A percentile compares a stretch with the other conserved stretches of the same genome.
These are phyloP conservation scores for Flaveria ramosissima DNA, from an alignment of 129 eudicot species.

Conservation along the genomic window DNA sequence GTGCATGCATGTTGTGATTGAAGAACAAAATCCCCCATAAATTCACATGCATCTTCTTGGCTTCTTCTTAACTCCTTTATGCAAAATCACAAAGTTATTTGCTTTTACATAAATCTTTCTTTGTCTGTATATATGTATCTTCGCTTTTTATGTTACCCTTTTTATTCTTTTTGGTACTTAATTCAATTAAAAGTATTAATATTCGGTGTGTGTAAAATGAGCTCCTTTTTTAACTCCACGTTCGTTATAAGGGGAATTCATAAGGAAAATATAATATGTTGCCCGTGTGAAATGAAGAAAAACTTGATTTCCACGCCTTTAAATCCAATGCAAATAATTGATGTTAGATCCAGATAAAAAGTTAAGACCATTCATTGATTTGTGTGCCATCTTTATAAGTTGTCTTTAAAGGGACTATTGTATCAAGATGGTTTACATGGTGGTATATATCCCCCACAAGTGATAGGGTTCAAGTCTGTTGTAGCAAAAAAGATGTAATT, in stretches of 20 bases:
- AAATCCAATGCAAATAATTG: background rate
- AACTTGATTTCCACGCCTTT: slow-evolving; percentile 9
- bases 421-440: too few species aligned
- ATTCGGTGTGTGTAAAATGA: slow-evolving; percentile 2
- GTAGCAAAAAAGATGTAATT: too few species aligned
- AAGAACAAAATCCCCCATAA: slow-evolving; percentile 11
- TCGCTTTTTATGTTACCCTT: slow-evolving; percentile 22
- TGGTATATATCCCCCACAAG: too few species aligned
- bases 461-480: too few species aligned
- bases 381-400: too few species aligned
- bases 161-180: slow-evolving; percentile 17
- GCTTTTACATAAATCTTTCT: slow-evolving; percentile 6
- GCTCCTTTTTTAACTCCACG: slow-evolving; percentile 2
- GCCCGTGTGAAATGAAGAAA: slow-evolving; percentile 5
- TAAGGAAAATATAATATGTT: background rate
- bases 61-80: slow-evolving; percentile 12
- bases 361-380: too few species aligned
- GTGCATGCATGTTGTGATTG: slow-evolving; percentile 8
- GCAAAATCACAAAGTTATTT: slow-evolving; percentile 15
- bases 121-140: slow-evolving; percentile 22
- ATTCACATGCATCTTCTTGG: slow-evolving; percentile 37
- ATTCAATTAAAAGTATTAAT: slow-evolving; percentile 16
- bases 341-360: background rate
- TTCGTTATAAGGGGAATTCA: background rate
- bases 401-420: too few species aligned